These are phyloP conservation scores for Alternaria tenuissima DNA, from an alignment of 2,329 filamentous ascomycete species.

Conservation along the genomic window DNA sequence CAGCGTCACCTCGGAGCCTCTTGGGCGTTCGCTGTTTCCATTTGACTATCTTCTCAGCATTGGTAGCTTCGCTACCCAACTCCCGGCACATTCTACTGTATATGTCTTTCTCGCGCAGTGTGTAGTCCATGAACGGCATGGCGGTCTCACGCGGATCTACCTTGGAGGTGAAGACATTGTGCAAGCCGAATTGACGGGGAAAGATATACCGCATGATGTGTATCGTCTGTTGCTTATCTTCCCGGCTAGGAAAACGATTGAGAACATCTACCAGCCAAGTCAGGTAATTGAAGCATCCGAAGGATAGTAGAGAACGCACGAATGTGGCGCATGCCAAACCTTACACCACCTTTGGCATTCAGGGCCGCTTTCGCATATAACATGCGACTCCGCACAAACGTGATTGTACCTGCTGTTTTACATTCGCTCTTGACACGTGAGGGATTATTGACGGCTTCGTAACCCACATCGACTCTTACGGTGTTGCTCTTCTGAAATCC, in stretches of 20 bases:
- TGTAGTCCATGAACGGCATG: constrained; percentile 84
- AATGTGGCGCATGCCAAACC: constrained; percentile 80
- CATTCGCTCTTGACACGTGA: constrained; percentile 16
- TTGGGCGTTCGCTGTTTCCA: constrained; percentile 63
- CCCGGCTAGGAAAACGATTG: constrained; percentile 69
- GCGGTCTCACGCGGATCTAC: constrained; percentile 71
- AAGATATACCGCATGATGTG: constrained; percentile 93
- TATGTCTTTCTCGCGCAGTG: constrained; percentile 84
- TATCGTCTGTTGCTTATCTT: constrained; percentile 64
- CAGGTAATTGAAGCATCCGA: constrained; percentile 13
- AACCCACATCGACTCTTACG: background rate
- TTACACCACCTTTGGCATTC: constrained; percentile 71
- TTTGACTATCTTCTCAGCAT: constrained; percentile 34
- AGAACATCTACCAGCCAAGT: constrained; percentile 70
- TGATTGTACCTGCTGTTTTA: constrained; percentile 65
- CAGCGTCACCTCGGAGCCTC: constrained; percentile 70
- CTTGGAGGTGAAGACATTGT: constrained; percentile 86
- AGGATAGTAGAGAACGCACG: constrained; percentile 63
- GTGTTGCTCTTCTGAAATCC: constrained; percentile 10
- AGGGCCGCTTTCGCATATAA: constrained; percentile 81
- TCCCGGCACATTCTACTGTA: constrained; percentile 36
- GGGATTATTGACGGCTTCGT: constrained; percentile 3
- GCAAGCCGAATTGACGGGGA: constrained; percentile 85
- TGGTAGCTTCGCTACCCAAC: constrained; percentile 25
- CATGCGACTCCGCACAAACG: constrained; percentile 82